Evolutionary conservation across 306 rosid genomes (phyloP).

Genomic region (Dalbergia oliveri): DNA sequence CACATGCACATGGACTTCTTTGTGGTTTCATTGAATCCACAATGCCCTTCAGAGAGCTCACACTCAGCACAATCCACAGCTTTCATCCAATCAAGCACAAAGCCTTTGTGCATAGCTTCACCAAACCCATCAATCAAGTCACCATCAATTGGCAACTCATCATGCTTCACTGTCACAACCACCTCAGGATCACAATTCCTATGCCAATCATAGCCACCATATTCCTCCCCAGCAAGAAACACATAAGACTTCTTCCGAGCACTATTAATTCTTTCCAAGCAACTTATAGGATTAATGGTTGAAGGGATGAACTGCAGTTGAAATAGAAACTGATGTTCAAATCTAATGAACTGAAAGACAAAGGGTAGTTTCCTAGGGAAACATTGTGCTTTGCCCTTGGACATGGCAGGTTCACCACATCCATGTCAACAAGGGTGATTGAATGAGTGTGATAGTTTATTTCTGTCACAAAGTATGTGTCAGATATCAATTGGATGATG

Average conservation of each 20-base stretch:
- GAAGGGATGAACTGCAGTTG: constrained; percentile 45
- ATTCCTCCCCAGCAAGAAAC: constrained; percentile 10
- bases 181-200: constrained; percentile 45
- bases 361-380: constrained; percentile 34
- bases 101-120: constrained; percentile 50
- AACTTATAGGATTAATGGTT: constrained; percentile 11
- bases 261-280: constrained; percentile 10
- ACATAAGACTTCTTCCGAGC: constrained; percentile 37
- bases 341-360: constrained; percentile 30
- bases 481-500: constrained; percentile 29
- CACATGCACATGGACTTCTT: constrained; percentile 40
- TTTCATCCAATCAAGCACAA: constrained; percentile 51
- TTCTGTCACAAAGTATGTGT: constrained; percentile 40
- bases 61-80: constrained; percentile 43
- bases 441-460: constrained; percentile 34
- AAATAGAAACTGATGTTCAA: constrained; percentile 55
- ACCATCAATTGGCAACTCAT: constrained; percentile 10
- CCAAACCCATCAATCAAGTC: constrained; percentile 48
- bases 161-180: constrained; percentile 40
- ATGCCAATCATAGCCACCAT: neutral
- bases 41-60: constrained; percentile 47
- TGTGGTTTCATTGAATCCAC: constrained; percentile 6
- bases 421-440: constrained; percentile 53
- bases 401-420: constrained; percentile 40
- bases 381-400: constrained; percentile 52